Conservation (phyloP, 1,139 yeast genomes). For the Geotrichum citri-aurantii region DNA sequence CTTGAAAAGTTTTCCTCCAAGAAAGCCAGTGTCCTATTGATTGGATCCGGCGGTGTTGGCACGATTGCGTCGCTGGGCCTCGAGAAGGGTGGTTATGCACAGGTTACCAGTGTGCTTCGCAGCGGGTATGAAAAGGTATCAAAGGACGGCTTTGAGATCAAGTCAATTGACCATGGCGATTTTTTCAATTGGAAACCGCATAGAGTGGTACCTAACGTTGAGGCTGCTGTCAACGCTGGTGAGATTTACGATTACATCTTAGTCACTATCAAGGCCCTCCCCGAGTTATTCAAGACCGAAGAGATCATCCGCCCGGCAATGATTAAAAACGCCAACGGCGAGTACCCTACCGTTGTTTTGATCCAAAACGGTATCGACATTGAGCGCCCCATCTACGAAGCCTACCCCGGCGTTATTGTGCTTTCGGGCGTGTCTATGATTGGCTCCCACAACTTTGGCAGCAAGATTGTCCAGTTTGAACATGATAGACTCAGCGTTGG, state of each 20-base stretch:
- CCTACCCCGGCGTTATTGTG: constrained; percentile 53
- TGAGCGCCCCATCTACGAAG: constrained; percentile 53
- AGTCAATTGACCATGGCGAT: constrained; percentile 58
- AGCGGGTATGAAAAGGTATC: constrained; percentile 56
- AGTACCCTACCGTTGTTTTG: constrained; percentile 50
- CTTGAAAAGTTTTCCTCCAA: constrained; percentile 1
- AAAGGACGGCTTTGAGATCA: constrained; percentile 51
- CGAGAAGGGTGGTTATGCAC: constrained; percentile 43
- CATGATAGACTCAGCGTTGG: constrained; percentile 54
- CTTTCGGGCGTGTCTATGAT: constrained; percentile 67
- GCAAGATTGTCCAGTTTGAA: constrained; percentile 46
- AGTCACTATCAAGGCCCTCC: constrained; percentile 67
- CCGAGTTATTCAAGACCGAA: constrained; percentile 57
- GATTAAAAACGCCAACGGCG: constrained; percentile 24
- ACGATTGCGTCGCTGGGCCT: constrained; percentile 60
- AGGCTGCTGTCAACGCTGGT: constrained; percentile 40
- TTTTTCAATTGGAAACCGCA: constrained; percentile 50
- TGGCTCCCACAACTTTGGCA: constrained; percentile 55
- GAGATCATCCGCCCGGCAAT: constrained; percentile 56
- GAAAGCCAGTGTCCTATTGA: constrained; percentile 39
- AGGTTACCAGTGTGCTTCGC: constrained; percentile 57
- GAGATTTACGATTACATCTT: constrained; percentile 58
- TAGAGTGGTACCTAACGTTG: constrained; percentile 34
- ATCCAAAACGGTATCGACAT: constrained; percentile 74
- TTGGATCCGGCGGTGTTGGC: constrained; percentile 76